Evolutionary conservation across 306 rosid genomes (phyloP).

Genomic region (Lathyrus oleraceus): DNA sequence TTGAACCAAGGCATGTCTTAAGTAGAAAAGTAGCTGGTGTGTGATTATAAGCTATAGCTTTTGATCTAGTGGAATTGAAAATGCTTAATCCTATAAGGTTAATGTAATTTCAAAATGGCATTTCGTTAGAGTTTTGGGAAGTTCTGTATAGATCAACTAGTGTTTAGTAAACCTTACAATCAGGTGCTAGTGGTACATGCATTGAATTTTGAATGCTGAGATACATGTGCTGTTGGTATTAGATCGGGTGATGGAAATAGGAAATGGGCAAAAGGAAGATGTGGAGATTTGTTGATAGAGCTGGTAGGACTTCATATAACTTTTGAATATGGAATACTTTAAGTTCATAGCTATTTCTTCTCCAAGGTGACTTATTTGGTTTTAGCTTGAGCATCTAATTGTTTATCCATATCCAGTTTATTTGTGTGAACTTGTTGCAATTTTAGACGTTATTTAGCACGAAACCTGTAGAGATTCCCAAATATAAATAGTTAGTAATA

Average conservation of each 20-base stretch:
- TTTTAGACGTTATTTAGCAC: not conserved
- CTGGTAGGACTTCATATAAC: not conserved
- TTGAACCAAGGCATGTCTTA: not conserved
- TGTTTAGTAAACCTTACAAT: conserved; percentile 3
- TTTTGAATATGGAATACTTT: not conserved
- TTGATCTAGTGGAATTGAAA: not conserved
- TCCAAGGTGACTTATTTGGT: not conserved
- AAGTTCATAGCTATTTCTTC: not conserved
- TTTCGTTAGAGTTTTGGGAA: conserved; percentile 1
- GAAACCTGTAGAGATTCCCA: not conserved
- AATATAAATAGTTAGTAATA: not conserved
- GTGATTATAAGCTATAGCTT: conserved; percentile 1
- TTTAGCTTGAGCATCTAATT: conserved; percentile 25
- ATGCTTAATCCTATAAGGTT: not conserved
- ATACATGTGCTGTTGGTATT: not conserved
- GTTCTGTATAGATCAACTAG: not conserved
- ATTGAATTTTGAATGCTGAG: not conserved
- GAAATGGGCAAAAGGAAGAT: not conserved
- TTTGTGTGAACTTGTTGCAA: not conserved
- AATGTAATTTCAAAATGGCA: not conserved
- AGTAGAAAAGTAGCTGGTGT: not conserved
- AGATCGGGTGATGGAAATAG: not conserved
- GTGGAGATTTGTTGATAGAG: not conserved
- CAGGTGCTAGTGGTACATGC: not conserved
- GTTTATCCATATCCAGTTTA: not conserved